Evolutionary conservation across 108 stramenopile genomes (phyloP).

Genomic region (Pseudonitzschia delicatissima): DNA sequence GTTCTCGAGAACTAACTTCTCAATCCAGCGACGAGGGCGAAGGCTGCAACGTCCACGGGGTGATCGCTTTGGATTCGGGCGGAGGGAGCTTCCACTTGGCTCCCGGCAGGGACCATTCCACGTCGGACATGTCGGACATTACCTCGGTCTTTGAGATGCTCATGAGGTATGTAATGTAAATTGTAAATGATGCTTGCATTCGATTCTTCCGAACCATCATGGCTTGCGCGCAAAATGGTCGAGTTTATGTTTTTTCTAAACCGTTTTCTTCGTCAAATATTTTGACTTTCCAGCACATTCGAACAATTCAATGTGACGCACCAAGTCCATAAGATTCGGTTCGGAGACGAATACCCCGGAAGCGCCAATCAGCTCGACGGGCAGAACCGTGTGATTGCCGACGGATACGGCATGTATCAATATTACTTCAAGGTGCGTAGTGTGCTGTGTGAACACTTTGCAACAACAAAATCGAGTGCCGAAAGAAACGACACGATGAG

Average conservation of each 20-base stretch:
- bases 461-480: too few species aligned
- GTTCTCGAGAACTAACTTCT: constrained; percentile 29
- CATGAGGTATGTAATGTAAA: not conserved
- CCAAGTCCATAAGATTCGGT: constrained; percentile 84
- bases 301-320: constrained; percentile 91
- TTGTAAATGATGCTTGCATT: not conserved
- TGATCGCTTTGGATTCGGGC: constrained; percentile 76
- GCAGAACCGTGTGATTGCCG: constrained; percentile 50
- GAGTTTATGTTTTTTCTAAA: not conserved
- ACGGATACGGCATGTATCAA: constrained; percentile 92
- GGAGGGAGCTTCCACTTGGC: constrained; percentile 96
- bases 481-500: too few species aligned
- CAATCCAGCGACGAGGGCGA: constrained; percentile 59
- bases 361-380: constrained; percentile 80
- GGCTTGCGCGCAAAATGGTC: not conserved
- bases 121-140: constrained; percentile 12
- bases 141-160: constrained; percentile 17
- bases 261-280: not conserved
- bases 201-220: not conserved
- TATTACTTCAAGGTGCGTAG: constrained; percentile 84
- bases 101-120: constrained; percentile 69
- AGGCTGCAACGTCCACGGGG: constrained; percentile 92
- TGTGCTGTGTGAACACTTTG: too few species aligned
- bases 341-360: constrained; percentile 73
- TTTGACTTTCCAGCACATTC: constrained; percentile 57